Base-by-base conservation (phyloP, 768 basidiomycete genomes). In the Tubosaeta sp. region DNA sequence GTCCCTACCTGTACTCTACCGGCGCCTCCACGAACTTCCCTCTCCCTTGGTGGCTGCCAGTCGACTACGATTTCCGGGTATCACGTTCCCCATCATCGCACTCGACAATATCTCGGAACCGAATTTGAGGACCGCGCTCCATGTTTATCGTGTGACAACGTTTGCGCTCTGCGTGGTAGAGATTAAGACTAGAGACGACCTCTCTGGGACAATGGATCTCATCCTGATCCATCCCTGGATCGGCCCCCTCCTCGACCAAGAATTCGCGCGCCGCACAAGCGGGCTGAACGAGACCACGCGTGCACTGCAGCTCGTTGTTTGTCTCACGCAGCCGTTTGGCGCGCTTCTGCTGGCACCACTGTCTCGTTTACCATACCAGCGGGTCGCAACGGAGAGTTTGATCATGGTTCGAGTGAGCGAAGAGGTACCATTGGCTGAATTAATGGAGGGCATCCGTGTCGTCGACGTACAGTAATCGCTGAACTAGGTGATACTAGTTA, bases 61-160 rank as follows among this genome's bases (percentile, higher is more conserved):
- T 10, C 45, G 41, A 16, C 32, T 58, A 1, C 18, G 13, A 7
- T 44, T 34, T 34, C 32, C 32, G 5, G 32, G 32, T 16, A 34
- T 34, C 16, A 7, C 16, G 14, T 34, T 34, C 52, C 19, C 19
- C 50, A 4, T 58, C 10, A 21, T 32, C 1, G 12, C 45, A 9
- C 10, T 56, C 2, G 11, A 16, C 6, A 21, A 10, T 9, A 11
- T 1, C 14, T 8, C 24, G 4, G 29, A 16, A 1, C 36, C 36
- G 12, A 30, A 18, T 16, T 7, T 25, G 0, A 6, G 1, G 21
- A n/a, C 27, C 24, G 2, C 11, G 12, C 9, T 1, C 10, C 21
- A 9, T 25, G 18, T 57, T 8, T 60, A 60, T 41, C 49, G 11
- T 21, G 39, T 29, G 8, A 49, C 25, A 12, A 48, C 46, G 19